Evolutionary conservation across 2,329 filamentous ascomycete species (phyloP), one percentile per base, ranked within the genome.

Genomic region (Plenodomus lindquistii): DNA sequence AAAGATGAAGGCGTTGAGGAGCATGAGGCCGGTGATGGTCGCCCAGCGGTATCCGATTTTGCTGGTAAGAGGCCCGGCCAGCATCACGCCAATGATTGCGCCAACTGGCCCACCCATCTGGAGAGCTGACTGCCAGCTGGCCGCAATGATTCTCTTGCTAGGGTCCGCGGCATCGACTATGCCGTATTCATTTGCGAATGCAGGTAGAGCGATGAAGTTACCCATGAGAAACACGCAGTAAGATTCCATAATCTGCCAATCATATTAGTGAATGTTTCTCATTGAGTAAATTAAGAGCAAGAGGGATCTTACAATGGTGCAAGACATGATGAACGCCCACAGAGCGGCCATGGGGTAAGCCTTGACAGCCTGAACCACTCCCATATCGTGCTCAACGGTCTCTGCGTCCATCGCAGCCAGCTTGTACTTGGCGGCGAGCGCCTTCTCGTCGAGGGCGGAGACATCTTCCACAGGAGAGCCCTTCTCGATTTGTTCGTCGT

Each of bases 191-290:
- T 73, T 2, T 22, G 59, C 69, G 70, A 85, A 85, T 15, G 59
- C 50, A 18, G 69, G 44, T 7, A 79, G 74, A 48, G 82, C 81
- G 36, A 85, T 69, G 67, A 86, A 86, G 49, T 81, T 79, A 40
- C 79, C 79, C 62, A 81, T 83, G 18, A 86, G 71, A 74, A 86
- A 85, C 52, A 85, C 79, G 65, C 77, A 77, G 75, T 84, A 86
- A 4, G 82, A 80, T 65, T 85, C 83, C 83, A 86, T 85, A 58
- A 84, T 82, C 82, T 85, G 62, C 39, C 37, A 0, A 50, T 38
- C 9, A 17, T 24, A 36, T 65, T 59, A 64, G 56, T 43, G 22
- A 31, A 8, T 15, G 29, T 44, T 46, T 37, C 42, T 37, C 36
- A 40, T 24, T 20, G 4, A 52, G 5, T 55, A 51, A 38, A 63